Evolutionary conservation across 2,329 filamentous ascomycete genomes (phyloP).

Genomic region (Monosporascus sp.): DNA sequence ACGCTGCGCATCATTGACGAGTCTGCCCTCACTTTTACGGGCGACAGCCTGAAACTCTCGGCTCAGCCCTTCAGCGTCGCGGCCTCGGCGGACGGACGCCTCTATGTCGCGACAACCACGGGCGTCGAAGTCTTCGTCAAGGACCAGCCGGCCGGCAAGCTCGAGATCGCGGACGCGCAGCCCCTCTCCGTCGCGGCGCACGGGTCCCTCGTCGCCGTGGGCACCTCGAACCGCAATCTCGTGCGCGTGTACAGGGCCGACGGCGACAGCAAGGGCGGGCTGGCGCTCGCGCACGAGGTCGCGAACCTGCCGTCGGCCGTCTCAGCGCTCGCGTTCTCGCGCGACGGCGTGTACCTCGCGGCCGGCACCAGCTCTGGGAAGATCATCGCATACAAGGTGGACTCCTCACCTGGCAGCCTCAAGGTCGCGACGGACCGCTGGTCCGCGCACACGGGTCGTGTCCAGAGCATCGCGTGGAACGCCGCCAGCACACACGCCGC

Average conservation of each 20-base stretch:
- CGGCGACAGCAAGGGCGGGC: conserved; percentile 42
- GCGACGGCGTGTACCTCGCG: conserved; percentile 70
- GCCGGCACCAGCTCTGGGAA: conserved; percentile 81
- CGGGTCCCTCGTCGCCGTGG: conserved; percentile 66
- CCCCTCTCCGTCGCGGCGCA: conserved; percentile 68
- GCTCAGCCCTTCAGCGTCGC: conserved; percentile 64
- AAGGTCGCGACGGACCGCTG: conserved; percentile 71
- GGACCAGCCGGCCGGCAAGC: conserved; percentile 54
- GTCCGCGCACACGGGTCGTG: conserved; percentile 55
- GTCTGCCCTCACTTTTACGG: conserved; percentile 68
- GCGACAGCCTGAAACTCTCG: conserved; percentile 59
- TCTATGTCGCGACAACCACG: conserved; percentile 46
- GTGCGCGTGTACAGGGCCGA: conserved; percentile 68
- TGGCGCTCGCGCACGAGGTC: conserved; percentile 52
- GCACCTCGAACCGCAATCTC: conserved; percentile 60
- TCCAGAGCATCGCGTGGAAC: conserved; percentile 68
- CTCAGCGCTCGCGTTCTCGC: conserved; percentile 78
- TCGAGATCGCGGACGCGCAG: conserved; percentile 52
- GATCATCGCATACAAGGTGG: conserved; percentile 72
- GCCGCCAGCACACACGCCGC: conserved; percentile 69
- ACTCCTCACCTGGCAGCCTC: conserved; percentile 40
- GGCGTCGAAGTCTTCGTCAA: conserved; percentile 54
- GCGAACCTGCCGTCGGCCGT: conserved; percentile 66
- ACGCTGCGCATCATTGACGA: conserved; percentile 75
- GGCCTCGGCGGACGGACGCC: conserved; percentile 28